phyloP scores from a whole-genome alignment of 1,139 yeast species.

The Hansenula sp. region DNA sequence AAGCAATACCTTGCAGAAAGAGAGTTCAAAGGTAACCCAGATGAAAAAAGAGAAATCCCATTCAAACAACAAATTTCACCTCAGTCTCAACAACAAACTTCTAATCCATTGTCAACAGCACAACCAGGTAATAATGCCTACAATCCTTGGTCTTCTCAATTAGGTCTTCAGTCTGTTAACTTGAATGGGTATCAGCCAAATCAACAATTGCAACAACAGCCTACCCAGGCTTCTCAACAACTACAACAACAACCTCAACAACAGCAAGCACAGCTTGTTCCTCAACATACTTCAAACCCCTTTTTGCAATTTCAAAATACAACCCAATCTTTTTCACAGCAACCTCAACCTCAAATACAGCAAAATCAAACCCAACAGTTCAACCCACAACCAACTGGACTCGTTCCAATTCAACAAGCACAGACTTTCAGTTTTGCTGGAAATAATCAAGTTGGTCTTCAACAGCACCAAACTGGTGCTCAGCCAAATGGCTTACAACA shows the following conservation, averaged over 20 bases:
- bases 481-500: constrained; percentile 1
- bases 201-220: constrained; percentile 13
- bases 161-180: constrained; percentile 24
- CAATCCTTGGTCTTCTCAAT: constrained; percentile 22
- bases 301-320: constrained; percentile 15
- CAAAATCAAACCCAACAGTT: constrained; percentile 6
- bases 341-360: neutral
- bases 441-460: neutral
- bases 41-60: constrained; percentile 12
- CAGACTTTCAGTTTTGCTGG: constrained; percentile 2
- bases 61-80: constrained; percentile 13
- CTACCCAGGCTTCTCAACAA: constrained; percentile 4
- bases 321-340: constrained; percentile 2
- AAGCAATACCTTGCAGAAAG: constrained; percentile 72
- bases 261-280: constrained; percentile 3
- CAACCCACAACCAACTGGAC: constrained; percentile 6
- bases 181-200: constrained; percentile 16
- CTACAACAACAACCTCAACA: constrained; percentile 11
- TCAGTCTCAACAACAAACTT: constrained; percentile 15
- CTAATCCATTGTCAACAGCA: constrained; percentile 16
- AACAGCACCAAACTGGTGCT: constrained; percentile 1
- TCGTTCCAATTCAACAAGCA: constrained; percentile 1
- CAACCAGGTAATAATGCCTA: constrained; percentile 15
- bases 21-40: constrained; percentile 29
- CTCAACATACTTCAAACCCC: constrained; percentile 10